Evolutionary conservation across 805 yeast species (phyloP), one percentile per base, ranked within the genome.

Genomic region (Clavispora vitiphila): DNA sequence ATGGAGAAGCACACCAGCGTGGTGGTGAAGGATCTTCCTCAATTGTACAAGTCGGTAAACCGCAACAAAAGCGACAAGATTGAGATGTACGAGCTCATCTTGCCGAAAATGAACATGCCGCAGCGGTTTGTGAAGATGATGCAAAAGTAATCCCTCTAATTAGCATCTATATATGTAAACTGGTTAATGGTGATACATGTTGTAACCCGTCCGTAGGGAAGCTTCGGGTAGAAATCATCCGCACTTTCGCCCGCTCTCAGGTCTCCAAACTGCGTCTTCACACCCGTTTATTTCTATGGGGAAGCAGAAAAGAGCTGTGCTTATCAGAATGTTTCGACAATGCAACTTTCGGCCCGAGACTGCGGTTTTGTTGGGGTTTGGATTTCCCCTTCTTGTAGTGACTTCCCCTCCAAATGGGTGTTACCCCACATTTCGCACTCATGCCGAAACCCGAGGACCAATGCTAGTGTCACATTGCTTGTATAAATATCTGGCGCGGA

Each of bases 61-160:
- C 57, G 49, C 9, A 36, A 38, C 22, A 42, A 46, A 15, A 52
- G 38, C 26, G 36, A 32, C 18, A 55, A 62, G 43, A 48, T 62
- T 15, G 56, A 60, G 31, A 41, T 62, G 18, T 43, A 49, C 32
- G 68, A 62, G 41, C 44, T 62, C 27, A 37, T 47, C 19, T 53
- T 62, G 57, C 49, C 51, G 25, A 61, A 61, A 43, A 38, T 57
- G 24, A 65, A 62, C 34, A 58, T 50, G 19, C 58, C 61, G 3
- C 44, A 49, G n/a, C 55, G 64, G 21, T 56, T 62, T 42, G 42
- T 39, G 22, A 40, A 24, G 22, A 31, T 48, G 47, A 38, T 45
- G 18, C 16, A 34, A 29, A 29, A 29, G 32, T 29, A 12, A 29
- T 16, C 8, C 7, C 20, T 5, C 4, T 16, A 15, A 8, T 15